These are phyloP conservation scores for Aphanomyces euteiches DNA, from an alignment of 352 stramenopile species.

Conservation along the genomic window DNA sequence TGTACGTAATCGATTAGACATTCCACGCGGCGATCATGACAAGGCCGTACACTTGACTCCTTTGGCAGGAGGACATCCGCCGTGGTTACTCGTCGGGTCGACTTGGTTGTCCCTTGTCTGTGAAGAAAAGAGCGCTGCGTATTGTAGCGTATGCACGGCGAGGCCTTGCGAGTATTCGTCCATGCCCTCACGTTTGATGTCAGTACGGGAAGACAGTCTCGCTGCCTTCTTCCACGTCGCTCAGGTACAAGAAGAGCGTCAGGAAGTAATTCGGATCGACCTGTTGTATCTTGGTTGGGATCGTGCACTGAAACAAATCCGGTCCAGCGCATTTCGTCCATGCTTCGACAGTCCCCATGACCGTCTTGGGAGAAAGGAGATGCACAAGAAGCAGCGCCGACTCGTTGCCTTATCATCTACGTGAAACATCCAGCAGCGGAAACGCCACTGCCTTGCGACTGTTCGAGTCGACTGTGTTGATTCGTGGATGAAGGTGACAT, in stretches of 20 bases:
- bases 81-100: constrained; percentile 25
- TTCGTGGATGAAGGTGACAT: no score
- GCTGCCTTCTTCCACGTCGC: constrained; percentile 67
- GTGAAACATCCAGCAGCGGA: no score
- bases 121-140: constrained; percentile 22
- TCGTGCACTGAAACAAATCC: constrained; percentile 8
- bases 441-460: no score
- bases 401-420: no score
- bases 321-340: constrained; percentile 40
- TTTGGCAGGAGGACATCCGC: constrained; percentile 25
- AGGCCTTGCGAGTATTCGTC: constrained; percentile 23
- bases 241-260: constrained; percentile 89
- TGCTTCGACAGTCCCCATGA: constrained; percentile 37
- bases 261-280: constrained; percentile 61
- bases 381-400: constrained; percentile 33
- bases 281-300: constrained; percentile 10
- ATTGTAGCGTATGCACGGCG: constrained; percentile 17
- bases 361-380: constrained; percentile 40
- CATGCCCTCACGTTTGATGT: constrained; percentile 21
- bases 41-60: constrained; percentile 23
- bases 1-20: background rate
- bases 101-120: constrained; percentile 18
- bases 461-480: no score
- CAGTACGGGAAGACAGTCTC: constrained; percentile 79
- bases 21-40: background rate